Conservation (phyloP, 2,329 filamentous ascomycete species). For the Lecanicillium sp. region DNA sequence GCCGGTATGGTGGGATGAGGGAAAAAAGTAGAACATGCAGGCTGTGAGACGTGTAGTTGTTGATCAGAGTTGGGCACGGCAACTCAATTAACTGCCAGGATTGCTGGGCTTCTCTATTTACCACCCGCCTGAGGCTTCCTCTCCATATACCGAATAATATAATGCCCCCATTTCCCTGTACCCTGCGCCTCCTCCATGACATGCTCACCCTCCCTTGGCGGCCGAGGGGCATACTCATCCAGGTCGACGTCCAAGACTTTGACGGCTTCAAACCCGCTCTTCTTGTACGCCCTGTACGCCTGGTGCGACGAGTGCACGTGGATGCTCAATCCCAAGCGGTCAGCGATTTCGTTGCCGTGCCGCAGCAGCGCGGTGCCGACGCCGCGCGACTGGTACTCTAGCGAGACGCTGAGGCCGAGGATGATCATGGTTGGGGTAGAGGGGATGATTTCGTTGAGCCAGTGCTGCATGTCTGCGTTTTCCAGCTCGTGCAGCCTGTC, state of each 20-base stretch:
- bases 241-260: constrained; percentile 7
- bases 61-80: no score
- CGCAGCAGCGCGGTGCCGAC: constrained; percentile 7
- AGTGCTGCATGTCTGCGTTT: constrained; percentile 8
- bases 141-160: constrained; percentile 10
- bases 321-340: constrained; percentile 4
- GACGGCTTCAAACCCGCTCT: constrained; percentile 7
- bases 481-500: constrained; percentile 7
- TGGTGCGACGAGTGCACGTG: constrained; percentile 11
- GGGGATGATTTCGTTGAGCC: constrained; percentile 7
- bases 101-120: no score
- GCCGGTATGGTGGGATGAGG: background rate
- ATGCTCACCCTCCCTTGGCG: constrained; percentile 6
- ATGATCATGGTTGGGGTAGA: constrained; percentile 9
- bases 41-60: no score
- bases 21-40: background rate
- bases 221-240: constrained; percentile 10
- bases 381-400: constrained; percentile 7
- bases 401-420: constrained; percentile 7
- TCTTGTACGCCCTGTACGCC: constrained; percentile 9
- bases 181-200: constrained; percentile 8
- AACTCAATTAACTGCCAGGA: no score
- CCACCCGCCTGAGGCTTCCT: background rate
- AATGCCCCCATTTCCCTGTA: constrained; percentile 9
- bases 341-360: constrained; percentile 8